These are phyloP conservation scores for Pleoardoris graminearum DNA, from an alignment of 2,329 filamentous ascomycete species.

Conservation along the genomic window DNA sequence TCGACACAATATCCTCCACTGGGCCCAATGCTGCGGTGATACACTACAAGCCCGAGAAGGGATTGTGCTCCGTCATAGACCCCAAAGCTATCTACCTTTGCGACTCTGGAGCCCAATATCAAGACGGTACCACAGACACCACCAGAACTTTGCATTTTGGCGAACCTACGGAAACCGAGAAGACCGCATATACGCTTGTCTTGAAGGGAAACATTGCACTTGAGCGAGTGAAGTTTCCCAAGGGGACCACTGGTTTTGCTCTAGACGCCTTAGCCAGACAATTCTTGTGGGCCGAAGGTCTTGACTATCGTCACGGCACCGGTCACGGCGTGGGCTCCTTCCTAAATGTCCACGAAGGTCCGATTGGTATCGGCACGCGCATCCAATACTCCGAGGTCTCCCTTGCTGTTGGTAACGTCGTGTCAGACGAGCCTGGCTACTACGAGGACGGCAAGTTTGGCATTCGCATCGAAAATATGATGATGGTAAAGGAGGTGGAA, in stretches of 20 bases:
- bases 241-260: slow-evolving; percentile 91
- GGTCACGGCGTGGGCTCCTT: slow-evolving; percentile 95
- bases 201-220: slow-evolving; percentile 92
- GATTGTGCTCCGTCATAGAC: slow-evolving; percentile 80
- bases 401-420: slow-evolving; percentile 86
- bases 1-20: slow-evolving; percentile 94
- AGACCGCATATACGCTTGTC: slow-evolving; percentile 88
- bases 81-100: slow-evolving; percentile 88
- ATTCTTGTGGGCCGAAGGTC: slow-evolving; percentile 86
- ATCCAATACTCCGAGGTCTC: slow-evolving; percentile 91
- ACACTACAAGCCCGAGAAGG: slow-evolving; percentile 86
- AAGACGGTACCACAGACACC: slow-evolving; percentile 94
- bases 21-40: slow-evolving; percentile 93
- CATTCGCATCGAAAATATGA: slow-evolving; percentile 94
- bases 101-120: slow-evolving; percentile 95
- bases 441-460: slow-evolving; percentile 96
- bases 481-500: slow-evolving; percentile 86
- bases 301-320: slow-evolving; percentile 95
- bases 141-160: slow-evolving; percentile 94
- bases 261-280: slow-evolving; percentile 88
- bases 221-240: slow-evolving; percentile 85
- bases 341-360: slow-evolving; percentile 95
- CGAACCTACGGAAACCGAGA: slow-evolving; percentile 78
- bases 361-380: slow-evolving; percentile 92
- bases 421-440: slow-evolving; percentile 95